phyloP scores from a whole-genome alignment of 345 rosid genomes.

The Eucalyptus tenuipes region DNA sequence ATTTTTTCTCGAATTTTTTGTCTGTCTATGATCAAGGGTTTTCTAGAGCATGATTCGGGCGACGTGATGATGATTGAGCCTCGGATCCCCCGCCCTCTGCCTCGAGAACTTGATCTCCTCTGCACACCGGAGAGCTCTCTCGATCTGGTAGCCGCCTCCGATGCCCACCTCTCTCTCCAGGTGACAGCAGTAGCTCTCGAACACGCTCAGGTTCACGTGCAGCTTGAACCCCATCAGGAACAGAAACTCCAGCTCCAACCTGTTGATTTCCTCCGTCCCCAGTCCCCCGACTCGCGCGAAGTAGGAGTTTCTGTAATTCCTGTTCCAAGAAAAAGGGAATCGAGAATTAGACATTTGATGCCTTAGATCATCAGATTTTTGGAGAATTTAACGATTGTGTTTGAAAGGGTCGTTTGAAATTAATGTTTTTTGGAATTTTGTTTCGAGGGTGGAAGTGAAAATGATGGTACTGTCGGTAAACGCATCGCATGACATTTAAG shows the following conservation, averaged over 20 bases:
- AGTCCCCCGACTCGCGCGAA: slow-evolving; percentile 83
- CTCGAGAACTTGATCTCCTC: slow-evolving; percentile 62
- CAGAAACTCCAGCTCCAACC: slow-evolving; percentile 64
- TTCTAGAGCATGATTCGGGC: slow-evolving; percentile 49
- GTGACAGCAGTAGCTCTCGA: slow-evolving; percentile 86
- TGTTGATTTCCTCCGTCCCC: slow-evolving; percentile 54
- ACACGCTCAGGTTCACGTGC: slow-evolving; percentile 84
- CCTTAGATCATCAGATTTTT: background rate
- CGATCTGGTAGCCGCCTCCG: slow-evolving; percentile 88
- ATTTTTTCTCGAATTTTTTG: background rate
- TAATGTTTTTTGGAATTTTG: background rate
- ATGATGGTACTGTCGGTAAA: background rate
- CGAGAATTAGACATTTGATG: background rate
- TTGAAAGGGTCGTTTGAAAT: background rate
- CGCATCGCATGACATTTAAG: background rate
- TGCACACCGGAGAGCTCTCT: slow-evolving; percentile 66
- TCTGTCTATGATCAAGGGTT: background rate
- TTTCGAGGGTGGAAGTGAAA: background rate
- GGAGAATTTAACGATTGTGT: background rate
- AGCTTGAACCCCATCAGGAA: slow-evolving; percentile 84
- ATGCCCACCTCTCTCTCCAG: slow-evolving; percentile 80
- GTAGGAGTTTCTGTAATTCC: slow-evolving; percentile 78
- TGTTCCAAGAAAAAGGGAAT: slow-evolving; percentile 1
- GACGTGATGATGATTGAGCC: slow-evolving; percentile 38
- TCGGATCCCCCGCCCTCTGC: slow-evolving; percentile 21